A percentile compares a stretch with the other conserved stretches of the same genome.
phyloP scores from a whole-genome alignment of 2,329 filamentous ascomycete genomes.

The Periconia digitata region DNA sequence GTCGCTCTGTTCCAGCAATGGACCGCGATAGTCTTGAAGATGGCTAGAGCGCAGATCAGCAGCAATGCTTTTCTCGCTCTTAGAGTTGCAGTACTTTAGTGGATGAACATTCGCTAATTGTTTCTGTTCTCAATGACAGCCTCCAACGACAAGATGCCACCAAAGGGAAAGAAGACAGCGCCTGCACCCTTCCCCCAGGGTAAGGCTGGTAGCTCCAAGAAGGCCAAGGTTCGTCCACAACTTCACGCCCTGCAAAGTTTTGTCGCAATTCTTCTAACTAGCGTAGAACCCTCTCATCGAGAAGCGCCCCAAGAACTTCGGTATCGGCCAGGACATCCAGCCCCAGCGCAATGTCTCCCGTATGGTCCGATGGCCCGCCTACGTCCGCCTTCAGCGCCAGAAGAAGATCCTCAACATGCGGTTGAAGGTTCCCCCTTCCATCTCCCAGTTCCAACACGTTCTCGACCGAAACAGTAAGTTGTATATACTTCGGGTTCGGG shows the following conservation, averaged over 20 bases:
- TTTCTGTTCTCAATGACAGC: conserved; percentile 99
- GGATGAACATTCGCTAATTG: conserved; percentile 84
- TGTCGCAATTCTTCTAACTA: conserved; percentile 20
- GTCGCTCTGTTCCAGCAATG: conserved; percentile 32
- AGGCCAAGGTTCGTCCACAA: conserved; percentile 95
- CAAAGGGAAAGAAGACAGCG: conserved; percentile 99
- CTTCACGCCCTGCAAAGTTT: background rate
- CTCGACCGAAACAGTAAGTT: conserved; percentile 55
- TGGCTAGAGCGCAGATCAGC: conserved; percentile 43
- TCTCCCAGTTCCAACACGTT: conserved; percentile 96
- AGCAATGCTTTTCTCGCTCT: conserved; percentile 40
- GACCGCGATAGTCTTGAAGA: conserved; percentile 37
- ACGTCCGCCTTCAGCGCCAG: conserved; percentile 95
- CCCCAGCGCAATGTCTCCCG: conserved; percentile 69
- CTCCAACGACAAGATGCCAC: conserved; percentile 60
- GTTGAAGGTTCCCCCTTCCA: conserved; percentile 95
- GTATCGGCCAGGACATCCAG: conserved; percentile 92
- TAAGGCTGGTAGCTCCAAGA: conserved; percentile 84
- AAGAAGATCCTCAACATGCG: conserved; percentile 97
- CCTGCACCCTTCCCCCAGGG: conserved; percentile 69
- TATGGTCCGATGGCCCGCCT: conserved; percentile 96
- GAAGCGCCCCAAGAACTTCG: conserved; percentile 96
- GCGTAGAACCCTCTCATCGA: conserved; percentile 96
- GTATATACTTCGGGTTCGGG: conserved; percentile 58
- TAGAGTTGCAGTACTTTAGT: conserved; percentile 54